These are phyloP conservation scores for Avena sativa DNA, from an alignment of 176 grass and related monocot genomes.

Conservation along the genomic window DNA sequence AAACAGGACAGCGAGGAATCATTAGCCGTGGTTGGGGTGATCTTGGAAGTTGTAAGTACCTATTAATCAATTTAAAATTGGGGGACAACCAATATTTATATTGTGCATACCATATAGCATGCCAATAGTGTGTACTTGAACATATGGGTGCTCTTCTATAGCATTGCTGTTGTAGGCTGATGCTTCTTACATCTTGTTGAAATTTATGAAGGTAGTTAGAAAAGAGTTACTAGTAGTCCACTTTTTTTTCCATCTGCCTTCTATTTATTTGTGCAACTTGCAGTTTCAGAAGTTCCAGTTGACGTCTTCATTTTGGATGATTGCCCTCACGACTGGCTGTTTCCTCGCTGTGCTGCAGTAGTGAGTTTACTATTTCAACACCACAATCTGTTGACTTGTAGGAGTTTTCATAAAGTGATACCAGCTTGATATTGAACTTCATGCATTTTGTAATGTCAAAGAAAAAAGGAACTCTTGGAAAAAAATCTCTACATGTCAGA, in stretches of 20 bases:
- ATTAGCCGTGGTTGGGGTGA: constrained; percentile 94
- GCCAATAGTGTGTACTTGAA: not conserved
- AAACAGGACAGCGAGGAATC: constrained; percentile 92
- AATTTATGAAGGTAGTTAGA: constrained; percentile 10
- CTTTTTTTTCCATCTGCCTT: constrained; percentile 10
- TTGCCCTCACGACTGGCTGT: constrained; percentile 98
- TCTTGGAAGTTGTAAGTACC: constrained; percentile 86
- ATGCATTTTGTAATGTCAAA: constrained; percentile 23
- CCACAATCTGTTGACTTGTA: constrained; percentile 6
- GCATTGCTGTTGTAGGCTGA: constrained; percentile 4
- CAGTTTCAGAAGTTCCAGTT: constrained; percentile 82
- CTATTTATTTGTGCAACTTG: constrained; percentile 41
- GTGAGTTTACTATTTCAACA: constrained; percentile 59
- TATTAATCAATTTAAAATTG: constrained; percentile 35
- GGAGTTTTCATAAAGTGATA: constrained; percentile 3
- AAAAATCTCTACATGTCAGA: not conserved
- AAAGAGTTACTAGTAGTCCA: not conserved
- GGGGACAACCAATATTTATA: constrained; percentile 8
- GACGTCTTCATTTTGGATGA: constrained; percentile 93
- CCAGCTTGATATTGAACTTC: not conserved
- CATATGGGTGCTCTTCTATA: constrained; percentile 4
- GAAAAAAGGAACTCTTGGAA: not conserved
- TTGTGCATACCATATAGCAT: constrained; percentile 19
- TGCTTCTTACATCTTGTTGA: constrained; percentile 30
- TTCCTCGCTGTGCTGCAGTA: constrained; percentile 86